A percentile compares a stretch with the other conserved stretches of the same genome.
phyloP scores from a whole-genome alignment of 371 early-diverging fungal species.

The Mycotypha africana region DNA sequence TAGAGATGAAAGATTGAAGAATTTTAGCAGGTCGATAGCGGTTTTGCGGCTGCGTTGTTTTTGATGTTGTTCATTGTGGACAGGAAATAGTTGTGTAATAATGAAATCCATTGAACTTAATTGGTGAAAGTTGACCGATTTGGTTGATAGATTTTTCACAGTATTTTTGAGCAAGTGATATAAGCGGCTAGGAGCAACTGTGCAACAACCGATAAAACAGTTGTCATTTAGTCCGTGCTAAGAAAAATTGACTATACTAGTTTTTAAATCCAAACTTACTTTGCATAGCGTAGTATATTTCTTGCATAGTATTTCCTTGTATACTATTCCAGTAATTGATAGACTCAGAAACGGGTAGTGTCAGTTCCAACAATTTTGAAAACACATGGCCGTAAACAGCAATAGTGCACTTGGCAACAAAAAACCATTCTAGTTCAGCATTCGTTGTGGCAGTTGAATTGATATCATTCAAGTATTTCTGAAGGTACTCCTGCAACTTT shows the following conservation, averaged over 20 bases:
- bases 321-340: slow-evolving; percentile 68
- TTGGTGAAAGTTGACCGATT: slow-evolving; percentile 1
- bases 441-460: slow-evolving; percentile 1
- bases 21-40: slow-evolving; percentile 3
- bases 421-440: slow-evolving; percentile 41
- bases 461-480: slow-evolving; percentile 9
- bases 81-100: slow-evolving; percentile 31
- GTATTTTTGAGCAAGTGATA: slow-evolving; percentile 25
- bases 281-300: slow-evolving; percentile 55
- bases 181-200: slow-evolving; percentile 46
- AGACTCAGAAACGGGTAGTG: slow-evolving; percentile 59
- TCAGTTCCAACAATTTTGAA: slow-evolving; percentile 52
- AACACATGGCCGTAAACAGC: slow-evolving; percentile 62
- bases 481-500: slow-evolving; percentile 13
- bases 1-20: slow-evolving; percentile 7
- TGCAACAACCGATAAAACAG: too few relatives aligned
- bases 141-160: slow-evolving; percentile 3
- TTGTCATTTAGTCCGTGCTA: too few relatives aligned
- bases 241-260: too few relatives aligned
- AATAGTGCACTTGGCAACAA: slow-evolving; percentile 50
- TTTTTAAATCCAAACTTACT: too few relatives aligned
- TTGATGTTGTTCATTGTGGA: slow-evolving; percentile 1
- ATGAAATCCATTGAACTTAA: slow-evolving; percentile 23
- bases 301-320: slow-evolving; percentile 40
- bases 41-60: too few relatives aligned